phyloP scores from a whole-genome alignment of 441 rosid genomes.

The Jatropha multifida region DNA sequence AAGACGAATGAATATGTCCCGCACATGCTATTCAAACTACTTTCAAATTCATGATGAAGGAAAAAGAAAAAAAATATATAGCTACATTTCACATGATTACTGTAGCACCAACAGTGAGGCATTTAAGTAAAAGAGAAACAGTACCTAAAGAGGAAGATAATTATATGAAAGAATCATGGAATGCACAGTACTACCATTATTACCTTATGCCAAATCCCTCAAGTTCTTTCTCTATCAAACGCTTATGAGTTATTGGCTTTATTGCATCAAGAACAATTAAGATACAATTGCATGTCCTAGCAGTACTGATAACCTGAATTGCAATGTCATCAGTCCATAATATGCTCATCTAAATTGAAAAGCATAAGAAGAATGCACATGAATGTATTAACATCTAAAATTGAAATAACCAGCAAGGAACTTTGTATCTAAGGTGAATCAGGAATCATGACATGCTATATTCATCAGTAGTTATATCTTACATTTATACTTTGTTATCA shows the following conservation, averaged over 20 bases:
- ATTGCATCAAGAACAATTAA: slow-evolving; percentile 96
- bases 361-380: slow-evolving; percentile 8
- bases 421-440: background rate
- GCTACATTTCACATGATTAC: background rate
- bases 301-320: slow-evolving; percentile 91
- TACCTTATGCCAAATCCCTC: slow-evolving; percentile 99
- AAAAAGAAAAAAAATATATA: background rate
- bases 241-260: slow-evolving; percentile 98
- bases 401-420: background rate
- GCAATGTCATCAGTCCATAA: slow-evolving; percentile 16
- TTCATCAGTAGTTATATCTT: background rate
- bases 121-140: background rate
- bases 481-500: background rate
- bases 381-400: background rate
- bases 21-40: background rate
- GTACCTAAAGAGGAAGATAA: background rate
- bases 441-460: background rate
- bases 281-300: slow-evolving; percentile 96
- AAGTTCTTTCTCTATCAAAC: slow-evolving; percentile 94
- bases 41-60: background rate
- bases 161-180: background rate
- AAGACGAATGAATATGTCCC: background rate
- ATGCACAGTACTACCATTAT: background rate
- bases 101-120: background rate
- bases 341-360: slow-evolving; percentile 5